Evolutionary conservation across 169 alveolate genomes (phyloP).

Genomic region (Eimeria acervulina): DNA sequence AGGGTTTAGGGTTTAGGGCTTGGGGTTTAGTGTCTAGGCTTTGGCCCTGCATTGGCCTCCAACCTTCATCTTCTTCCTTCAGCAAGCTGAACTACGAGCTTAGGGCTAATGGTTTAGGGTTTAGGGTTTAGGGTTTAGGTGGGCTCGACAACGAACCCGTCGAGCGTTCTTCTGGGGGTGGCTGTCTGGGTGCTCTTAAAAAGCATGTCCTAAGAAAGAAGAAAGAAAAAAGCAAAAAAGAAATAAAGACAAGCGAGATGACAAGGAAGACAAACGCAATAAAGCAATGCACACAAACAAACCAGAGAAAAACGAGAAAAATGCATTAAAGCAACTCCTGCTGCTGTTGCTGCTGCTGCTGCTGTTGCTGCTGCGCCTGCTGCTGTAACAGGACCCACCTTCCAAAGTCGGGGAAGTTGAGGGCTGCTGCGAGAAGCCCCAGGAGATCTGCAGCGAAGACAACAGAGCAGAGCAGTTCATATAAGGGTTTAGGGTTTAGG

Average conservation of each 20-base stretch:
- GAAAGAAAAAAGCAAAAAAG: background rate
- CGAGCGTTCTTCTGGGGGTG: background rate
- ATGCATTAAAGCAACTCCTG: too few relatives aligned
- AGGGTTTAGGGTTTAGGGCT: too few relatives aligned
- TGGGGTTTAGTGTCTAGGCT: too few relatives aligned
- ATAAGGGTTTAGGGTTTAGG: background rate
- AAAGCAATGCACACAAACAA: background rate
- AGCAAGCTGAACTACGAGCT: too few relatives aligned
- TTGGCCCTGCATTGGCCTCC: too few relatives aligned
- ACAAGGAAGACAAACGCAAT: too few relatives aligned
- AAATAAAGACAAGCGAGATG: too few relatives aligned
- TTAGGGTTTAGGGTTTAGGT: background rate
- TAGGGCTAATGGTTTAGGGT: background rate
- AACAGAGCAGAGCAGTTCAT: background rate
- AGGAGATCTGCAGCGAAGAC: background rate
- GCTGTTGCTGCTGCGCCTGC: too few relatives aligned
- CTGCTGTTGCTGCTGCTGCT: constrained; percentile 3
- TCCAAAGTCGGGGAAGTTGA: constrained; percentile 20
- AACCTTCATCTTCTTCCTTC: too few relatives aligned
- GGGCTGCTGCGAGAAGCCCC: background rate
- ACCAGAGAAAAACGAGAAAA: background rate
- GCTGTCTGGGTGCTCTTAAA: background rate
- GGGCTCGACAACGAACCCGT: background rate
- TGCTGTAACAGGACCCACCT: background rate
- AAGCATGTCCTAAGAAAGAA: background rate